Percentiles rank a stretch among this genome's conserved stretches.
phyloP scores from a whole-genome alignment of 2,329 filamentous ascomycete genomes.

The Alternaria brassicae region DNA sequence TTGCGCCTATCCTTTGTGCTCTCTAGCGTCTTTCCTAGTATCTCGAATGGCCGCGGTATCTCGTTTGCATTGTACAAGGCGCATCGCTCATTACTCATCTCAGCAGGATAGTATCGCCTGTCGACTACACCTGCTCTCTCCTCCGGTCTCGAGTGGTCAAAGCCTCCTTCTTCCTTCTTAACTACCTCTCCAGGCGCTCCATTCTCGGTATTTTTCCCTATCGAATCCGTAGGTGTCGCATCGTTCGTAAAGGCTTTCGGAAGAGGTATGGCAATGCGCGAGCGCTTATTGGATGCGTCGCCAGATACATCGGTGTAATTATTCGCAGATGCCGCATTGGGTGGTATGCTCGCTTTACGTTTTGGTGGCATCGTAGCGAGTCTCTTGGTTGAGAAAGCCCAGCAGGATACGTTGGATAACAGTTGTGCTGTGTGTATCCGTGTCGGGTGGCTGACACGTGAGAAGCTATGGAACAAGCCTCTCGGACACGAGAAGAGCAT shows the following conservation, averaged over 20 bases:
- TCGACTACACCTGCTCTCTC: conserved; percentile 53
- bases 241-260: conserved; percentile 35
- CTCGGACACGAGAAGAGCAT: background rate
- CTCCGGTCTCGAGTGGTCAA: conserved; percentile 50
- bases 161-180: conserved; percentile 18
- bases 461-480: background rate
- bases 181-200: conserved; percentile 24
- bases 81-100: conserved; percentile 84
- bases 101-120: conserved; percentile 77
- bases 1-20: conserved; percentile 65
- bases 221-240: conserved; percentile 8
- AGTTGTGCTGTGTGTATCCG: background rate
- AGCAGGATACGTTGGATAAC: no score
- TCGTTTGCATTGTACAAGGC: conserved; percentile 74
- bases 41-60: conserved; percentile 75
- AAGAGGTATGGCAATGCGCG: conserved; percentile 38
- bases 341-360: conserved; percentile 38
- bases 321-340: conserved; percentile 38
- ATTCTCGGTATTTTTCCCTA: conserved; percentile 26
- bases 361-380: conserved; percentile 29
- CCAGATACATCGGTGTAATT: conserved; percentile 47
- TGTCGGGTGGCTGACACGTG: background rate
- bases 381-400: background rate
- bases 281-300: conserved; percentile 48
- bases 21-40: conserved; percentile 66